Conservation (phyloP, 257 asterid species). For the Nicotiana tomentosiformis region DNA sequence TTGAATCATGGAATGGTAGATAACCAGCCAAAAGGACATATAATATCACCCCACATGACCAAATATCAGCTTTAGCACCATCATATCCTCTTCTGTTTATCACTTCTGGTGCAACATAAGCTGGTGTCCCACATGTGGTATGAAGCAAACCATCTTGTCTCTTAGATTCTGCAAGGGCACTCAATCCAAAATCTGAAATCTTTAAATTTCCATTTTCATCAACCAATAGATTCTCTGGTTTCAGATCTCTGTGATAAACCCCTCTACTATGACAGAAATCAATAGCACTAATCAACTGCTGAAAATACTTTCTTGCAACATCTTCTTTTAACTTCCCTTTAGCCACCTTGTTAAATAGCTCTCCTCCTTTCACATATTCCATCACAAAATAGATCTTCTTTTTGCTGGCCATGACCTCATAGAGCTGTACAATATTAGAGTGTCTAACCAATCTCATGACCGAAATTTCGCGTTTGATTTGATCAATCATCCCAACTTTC, state of each 20-base stretch:
- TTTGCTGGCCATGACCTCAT: constrained; percentile 42
- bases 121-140: constrained; percentile 77
- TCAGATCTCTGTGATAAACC: constrained; percentile 40
- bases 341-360: constrained; percentile 33
- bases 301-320: constrained; percentile 35
- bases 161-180: constrained; percentile 48
- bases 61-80: constrained; percentile 69
- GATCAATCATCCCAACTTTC: constrained; percentile 40
- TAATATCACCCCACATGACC: constrained; percentile 84
- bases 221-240: constrained; percentile 40
- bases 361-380: constrained; percentile 44
- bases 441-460: constrained; percentile 38
- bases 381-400: constrained; percentile 36
- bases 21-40: constrained; percentile 51
- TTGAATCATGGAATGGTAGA: constrained; percentile 56
- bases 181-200: constrained; percentile 45
- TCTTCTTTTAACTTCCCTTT: constrained; percentile 43
- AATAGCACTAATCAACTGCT: constrained; percentile 38
- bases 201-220: constrained; percentile 38
- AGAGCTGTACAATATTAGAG: constrained; percentile 34
- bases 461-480: constrained; percentile 43
- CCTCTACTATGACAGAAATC: constrained; percentile 45
- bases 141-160: constrained; percentile 65
- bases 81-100: constrained; percentile 67
- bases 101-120: constrained; percentile 87